phyloP scores from a whole-genome alignment of 1,284 basidiomycete genomes.

The Tetrapyrgos nigripes region DNA sequence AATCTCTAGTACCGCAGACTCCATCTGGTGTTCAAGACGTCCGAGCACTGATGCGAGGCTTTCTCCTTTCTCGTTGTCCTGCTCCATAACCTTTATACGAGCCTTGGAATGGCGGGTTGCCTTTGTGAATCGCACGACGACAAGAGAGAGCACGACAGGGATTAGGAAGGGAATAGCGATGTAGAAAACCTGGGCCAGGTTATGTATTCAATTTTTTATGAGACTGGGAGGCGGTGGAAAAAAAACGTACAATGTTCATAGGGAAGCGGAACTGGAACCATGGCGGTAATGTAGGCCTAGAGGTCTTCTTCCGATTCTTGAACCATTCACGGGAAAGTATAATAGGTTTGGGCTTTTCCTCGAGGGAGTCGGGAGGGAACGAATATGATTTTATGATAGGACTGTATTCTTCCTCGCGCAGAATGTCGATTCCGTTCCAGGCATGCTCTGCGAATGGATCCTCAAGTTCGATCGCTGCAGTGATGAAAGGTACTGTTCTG shows the following conservation, averaged over 20 bases:
- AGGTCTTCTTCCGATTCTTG: constrained; percentile 33
- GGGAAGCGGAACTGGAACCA: constrained; percentile 72
- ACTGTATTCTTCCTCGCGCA: constrained; percentile 60
- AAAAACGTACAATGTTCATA: constrained; percentile 67
- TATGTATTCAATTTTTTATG: background rate
- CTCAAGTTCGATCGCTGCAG: constrained; percentile 72
- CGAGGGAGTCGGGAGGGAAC: constrained; percentile 45
- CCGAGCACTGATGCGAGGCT: constrained; percentile 58
- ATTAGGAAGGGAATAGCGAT: constrained; percentile 66
- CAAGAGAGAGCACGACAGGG: constrained; percentile 61
- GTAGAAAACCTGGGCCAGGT: constrained; percentile 57
- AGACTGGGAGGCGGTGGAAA: background rate
- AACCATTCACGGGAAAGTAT: constrained; percentile 55
- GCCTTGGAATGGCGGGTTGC: constrained; percentile 60
- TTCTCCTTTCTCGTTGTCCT: constrained; percentile 40
- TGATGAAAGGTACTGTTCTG: constrained; percentile 82
- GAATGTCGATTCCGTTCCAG: constrained; percentile 64
- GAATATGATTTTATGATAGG: constrained; percentile 60
- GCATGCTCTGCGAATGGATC: constrained; percentile 73
- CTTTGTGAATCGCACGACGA: constrained; percentile 57
- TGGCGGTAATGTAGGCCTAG: constrained; percentile 52
- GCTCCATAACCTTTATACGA: constrained; percentile 68
- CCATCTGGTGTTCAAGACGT: constrained; percentile 63
- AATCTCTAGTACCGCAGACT: constrained; percentile 57
- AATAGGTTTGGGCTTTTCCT: constrained; percentile 41